Conservation (phyloP, 352 stramenopile species). For the Peronospora destructor region DNA sequence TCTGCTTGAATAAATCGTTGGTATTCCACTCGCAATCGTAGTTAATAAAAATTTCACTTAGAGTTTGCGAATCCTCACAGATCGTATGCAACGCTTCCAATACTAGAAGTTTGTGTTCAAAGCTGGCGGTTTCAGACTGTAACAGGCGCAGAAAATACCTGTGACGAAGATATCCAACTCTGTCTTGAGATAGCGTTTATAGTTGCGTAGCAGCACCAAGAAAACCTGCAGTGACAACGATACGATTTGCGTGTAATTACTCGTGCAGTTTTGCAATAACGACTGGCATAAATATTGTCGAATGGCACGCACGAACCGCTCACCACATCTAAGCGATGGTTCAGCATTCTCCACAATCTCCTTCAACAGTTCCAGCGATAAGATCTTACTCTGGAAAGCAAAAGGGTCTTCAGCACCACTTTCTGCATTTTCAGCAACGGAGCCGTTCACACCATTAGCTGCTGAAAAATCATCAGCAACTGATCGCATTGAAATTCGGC, state of each 20-base stretch:
- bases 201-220: slow-evolving; percentile 90
- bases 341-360: slow-evolving; percentile 95
- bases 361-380: slow-evolving; percentile 96
- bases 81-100: slow-evolving; percentile 95
- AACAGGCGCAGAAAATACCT: slow-evolving; percentile 96
- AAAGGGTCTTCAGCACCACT: slow-evolving; percentile 83
- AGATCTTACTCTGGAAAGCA: slow-evolving; percentile 93
- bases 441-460: slow-evolving; percentile 16
- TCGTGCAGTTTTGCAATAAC: slow-evolving; percentile 98
- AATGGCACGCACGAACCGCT: slow-evolving; percentile 96
- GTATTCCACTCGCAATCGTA: slow-evolving; percentile 99
- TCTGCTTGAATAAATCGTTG: slow-evolving; percentile 97
- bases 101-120: slow-evolving; percentile 97
- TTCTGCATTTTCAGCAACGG: slow-evolving; percentile 17
- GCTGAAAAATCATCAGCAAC: slow-evolving; percentile 83
- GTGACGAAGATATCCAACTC: slow-evolving; percentile 99
- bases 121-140: slow-evolving; percentile 94
- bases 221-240: slow-evolving; percentile 97
- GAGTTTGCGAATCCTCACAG: slow-evolving; percentile 89
- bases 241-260: slow-evolving; percentile 93
- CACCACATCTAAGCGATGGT: slow-evolving; percentile 88
- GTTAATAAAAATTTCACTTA: slow-evolving; percentile 99
- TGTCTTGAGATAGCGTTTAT: slow-evolving; percentile 92
- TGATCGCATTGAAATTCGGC: slow-evolving; percentile 88
- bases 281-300: slow-evolving; percentile 93